phyloP scores from a whole-genome alignment of 768 basidiomycete genomes.

The Strobilomyces echinocephalus region DNA sequence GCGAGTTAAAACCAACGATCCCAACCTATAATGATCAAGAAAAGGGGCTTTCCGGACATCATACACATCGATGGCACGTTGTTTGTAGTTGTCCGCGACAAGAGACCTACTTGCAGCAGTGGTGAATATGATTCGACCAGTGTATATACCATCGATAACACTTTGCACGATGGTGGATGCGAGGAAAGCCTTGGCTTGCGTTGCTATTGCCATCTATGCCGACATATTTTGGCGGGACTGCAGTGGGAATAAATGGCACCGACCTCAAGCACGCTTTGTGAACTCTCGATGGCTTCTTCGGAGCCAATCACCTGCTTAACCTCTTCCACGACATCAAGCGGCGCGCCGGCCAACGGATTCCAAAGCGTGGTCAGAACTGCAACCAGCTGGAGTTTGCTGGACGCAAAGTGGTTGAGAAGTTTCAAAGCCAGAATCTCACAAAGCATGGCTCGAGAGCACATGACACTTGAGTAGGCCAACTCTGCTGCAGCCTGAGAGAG shows the following conservation, averaged over 20 bases:
- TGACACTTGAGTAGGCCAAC: constrained; percentile 73
- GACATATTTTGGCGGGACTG: not conserved
- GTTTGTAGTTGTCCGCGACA: constrained; percentile 88
- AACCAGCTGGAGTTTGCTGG: constrained; percentile 66
- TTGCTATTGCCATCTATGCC: constrained; percentile 80
- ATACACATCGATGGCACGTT: constrained; percentile 68
- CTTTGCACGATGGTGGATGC: constrained; percentile 80
- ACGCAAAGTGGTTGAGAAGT: constrained; percentile 68
- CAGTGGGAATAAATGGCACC: constrained; percentile 21
- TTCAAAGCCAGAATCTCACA: constrained; percentile 92
- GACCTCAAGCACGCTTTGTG: constrained; percentile 85
- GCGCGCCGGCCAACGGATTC: constrained; percentile 80
- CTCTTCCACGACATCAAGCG: constrained; percentile 58
- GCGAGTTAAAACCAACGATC: not conserved
- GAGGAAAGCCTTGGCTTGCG: constrained; percentile 78
- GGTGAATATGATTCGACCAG: constrained; percentile 70
- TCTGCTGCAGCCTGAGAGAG: constrained; percentile 62
- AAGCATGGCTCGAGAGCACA: constrained; percentile 65
- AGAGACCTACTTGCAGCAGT: constrained; percentile 62
- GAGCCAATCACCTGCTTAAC: constrained; percentile 55
- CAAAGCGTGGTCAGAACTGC: constrained; percentile 78
- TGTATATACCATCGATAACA: constrained; percentile 83
- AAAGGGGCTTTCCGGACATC: constrained; percentile 62
- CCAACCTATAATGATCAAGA: constrained; percentile 78
- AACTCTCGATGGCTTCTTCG: constrained; percentile 54